Conservation (phyloP, 257 asterid species). For the Solanum chilense region DNA sequence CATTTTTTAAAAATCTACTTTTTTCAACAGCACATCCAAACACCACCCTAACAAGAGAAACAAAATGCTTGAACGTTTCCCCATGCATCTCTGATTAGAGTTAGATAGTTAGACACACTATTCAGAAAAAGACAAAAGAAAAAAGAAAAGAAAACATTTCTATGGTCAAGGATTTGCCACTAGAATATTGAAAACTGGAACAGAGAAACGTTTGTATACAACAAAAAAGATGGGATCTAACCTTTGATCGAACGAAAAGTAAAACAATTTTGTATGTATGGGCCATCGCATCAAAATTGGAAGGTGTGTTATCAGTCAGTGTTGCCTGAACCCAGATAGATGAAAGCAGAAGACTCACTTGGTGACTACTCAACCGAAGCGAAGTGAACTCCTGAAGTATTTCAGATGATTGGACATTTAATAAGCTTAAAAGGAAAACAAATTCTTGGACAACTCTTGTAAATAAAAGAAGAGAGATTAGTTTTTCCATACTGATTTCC, state of each 20-base stretch:
- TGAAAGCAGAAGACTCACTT: conserved; percentile 40
- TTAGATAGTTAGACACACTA: background rate
- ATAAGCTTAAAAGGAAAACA: background rate
- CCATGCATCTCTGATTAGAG: background rate
- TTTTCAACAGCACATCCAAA: background rate
- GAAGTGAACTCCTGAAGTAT: conserved; percentile 25
- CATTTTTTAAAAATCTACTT: background rate
- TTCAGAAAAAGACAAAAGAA: background rate
- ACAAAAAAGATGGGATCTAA: background rate
- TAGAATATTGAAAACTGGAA: background rate
- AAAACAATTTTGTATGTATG: conserved; percentile 34
- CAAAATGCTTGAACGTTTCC: background rate
- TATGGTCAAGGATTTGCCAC: background rate
- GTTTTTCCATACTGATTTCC: conserved; percentile 12
- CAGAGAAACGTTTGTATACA: background rate
- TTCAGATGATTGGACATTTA: background rate
- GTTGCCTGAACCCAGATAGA: conserved; percentile 43
- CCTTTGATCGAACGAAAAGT: conserved; percentile 39
- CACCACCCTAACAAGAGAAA: background rate
- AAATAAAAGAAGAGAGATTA: background rate
- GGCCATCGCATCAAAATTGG: conserved; percentile 38
- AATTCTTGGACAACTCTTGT: background rate
- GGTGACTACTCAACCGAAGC: conserved; percentile 40
- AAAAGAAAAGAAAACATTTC: background rate
- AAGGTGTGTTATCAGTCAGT: conserved; percentile 26